Evolutionary conservation across 768 basidiomycete genomes (phyloP).

Genomic region (Clavaria fumosa): DNA sequence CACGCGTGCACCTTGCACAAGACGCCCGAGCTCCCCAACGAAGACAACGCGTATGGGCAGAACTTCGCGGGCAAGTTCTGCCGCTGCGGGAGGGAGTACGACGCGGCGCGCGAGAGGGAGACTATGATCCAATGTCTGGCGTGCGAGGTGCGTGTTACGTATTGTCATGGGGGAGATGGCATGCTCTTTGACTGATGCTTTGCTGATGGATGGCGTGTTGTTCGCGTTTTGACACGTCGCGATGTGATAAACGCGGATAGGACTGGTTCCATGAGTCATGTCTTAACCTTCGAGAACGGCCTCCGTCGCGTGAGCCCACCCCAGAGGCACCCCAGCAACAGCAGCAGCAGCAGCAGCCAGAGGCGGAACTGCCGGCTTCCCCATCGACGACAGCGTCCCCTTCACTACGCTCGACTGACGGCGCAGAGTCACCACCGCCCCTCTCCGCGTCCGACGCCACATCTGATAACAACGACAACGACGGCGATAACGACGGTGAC

Average conservation of each 20-base stretch:
- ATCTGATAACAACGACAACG: no score
- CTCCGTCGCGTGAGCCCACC: slow-evolving; percentile 30
- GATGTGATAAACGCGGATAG: slow-evolving; percentile 21
- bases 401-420: no score
- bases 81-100: slow-evolving; percentile 57
- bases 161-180: no score
- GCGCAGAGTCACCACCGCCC: neutral
- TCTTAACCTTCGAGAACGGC: slow-evolving; percentile 60
- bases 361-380: no score
- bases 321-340: no score
- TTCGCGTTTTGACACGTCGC: slow-evolving; percentile 4
- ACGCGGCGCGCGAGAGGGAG: slow-evolving; percentile 57
- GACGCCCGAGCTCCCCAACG: slow-evolving; percentile 37
- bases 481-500: slow-evolving; percentile 26
- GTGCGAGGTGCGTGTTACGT: slow-evolving; percentile 65
- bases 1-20: slow-evolving; percentile 53
- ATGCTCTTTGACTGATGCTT: no score
- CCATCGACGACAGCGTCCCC: no score
- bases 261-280: slow-evolving; percentile 92
- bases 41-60: slow-evolving; percentile 48
- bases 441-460: neutral
- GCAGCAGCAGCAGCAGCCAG: no score
- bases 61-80: slow-evolving; percentile 66
- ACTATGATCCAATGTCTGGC: slow-evolving; percentile 82
- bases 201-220: neutral